These are phyloP conservation scores for Coemansia sp. DNA, from an alignment of 192 early-diverging fungal genomes.

Conservation along the genomic window DNA sequence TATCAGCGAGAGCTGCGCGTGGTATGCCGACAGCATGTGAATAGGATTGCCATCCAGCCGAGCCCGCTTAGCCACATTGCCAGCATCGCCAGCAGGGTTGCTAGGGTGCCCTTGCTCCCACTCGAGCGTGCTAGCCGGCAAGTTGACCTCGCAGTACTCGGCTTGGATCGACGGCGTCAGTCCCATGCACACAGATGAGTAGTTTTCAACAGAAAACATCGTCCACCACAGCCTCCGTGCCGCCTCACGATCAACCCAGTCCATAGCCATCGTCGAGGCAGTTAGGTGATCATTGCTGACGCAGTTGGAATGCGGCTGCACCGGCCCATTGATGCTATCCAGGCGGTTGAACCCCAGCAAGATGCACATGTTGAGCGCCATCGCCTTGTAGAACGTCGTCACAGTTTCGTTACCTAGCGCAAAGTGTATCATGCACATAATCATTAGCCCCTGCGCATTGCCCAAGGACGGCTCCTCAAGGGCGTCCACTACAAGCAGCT, in stretches of 20 bases:
- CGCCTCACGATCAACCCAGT: slow-evolving; percentile 52
- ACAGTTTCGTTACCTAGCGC: slow-evolving; percentile 41
- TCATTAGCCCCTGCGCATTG: slow-evolving; percentile 50
- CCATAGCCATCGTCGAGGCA: slow-evolving; percentile 31
- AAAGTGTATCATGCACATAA: slow-evolving; percentile 52
- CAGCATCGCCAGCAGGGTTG: background rate
- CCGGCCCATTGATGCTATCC: slow-evolving; percentile 44
- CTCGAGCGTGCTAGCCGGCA: slow-evolving; percentile 43
- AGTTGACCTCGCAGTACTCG: slow-evolving; percentile 47
- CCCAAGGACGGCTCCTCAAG: slow-evolving; percentile 50
- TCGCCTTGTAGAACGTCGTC: slow-evolving; percentile 45
- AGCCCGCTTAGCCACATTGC: slow-evolving; percentile 19
- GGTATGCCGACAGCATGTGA: slow-evolving; percentile 45
- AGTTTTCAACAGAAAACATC: slow-evolving; percentile 52
- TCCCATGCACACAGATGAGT: slow-evolving; percentile 49
- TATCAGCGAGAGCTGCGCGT: slow-evolving; percentile 51
- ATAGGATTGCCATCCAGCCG: slow-evolving; percentile 27
- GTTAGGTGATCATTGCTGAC: slow-evolving; percentile 16
- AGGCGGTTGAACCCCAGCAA: slow-evolving; percentile 49
- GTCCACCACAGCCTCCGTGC: slow-evolving; percentile 54
- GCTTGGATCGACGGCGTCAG: slow-evolving; percentile 54
- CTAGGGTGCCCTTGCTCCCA: slow-evolving; percentile 30
- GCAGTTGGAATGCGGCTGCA: slow-evolving; percentile 24
- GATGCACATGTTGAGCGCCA: slow-evolving; percentile 53
- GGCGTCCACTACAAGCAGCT: slow-evolving; percentile 37